phyloP scores from a whole-genome alignment of 352 stramenopile genomes.

The Globisporangium viniferum region DNA sequence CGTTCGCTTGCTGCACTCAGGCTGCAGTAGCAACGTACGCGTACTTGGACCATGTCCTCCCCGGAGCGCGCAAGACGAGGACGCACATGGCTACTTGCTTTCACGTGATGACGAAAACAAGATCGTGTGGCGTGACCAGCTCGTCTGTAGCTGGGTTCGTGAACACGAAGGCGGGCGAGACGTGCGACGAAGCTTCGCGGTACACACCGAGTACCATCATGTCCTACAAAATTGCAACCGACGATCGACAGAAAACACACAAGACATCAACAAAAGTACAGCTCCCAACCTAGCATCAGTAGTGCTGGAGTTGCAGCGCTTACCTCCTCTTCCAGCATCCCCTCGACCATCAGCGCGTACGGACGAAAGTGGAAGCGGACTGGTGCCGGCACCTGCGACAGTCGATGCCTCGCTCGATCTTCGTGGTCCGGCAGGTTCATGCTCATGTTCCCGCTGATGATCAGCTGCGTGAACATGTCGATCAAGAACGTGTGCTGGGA shows the following conservation, averaged over 20 bases:
- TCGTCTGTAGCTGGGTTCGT: conserved; percentile 64
- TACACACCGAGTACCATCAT: conserved; percentile 62
- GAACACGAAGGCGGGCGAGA: conserved; percentile 52
- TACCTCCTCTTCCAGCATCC: conserved; percentile 57
- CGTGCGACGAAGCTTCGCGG: conserved; percentile 29
- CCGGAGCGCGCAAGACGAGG: no score
- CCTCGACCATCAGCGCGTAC: conserved; percentile 56
- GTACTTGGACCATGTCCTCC: no score
- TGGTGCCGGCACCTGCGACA: conserved; percentile 57
- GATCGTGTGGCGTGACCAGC: conserved; percentile 51
- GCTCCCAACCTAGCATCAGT: neutral
- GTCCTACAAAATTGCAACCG: conserved; percentile 25
- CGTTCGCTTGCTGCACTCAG: no score
- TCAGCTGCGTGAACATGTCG: conserved; percentile 63
- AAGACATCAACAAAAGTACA: neutral
- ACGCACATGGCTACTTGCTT: no score
- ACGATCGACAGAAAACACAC: conserved; percentile 6
- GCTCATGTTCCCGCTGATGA: conserved; percentile 55
- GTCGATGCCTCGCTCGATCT: conserved; percentile 31
- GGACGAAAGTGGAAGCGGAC: conserved; percentile 53
- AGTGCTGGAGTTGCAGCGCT: neutral
- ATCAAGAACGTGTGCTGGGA: conserved; percentile 61
- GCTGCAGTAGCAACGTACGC: no score
- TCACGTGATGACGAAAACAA: conserved; percentile 69
- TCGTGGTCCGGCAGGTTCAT: conserved; percentile 50